These are phyloP conservation scores for Macrophomina phaseolina DNA, from an alignment of 2,329 filamentous ascomycete genomes.

Conservation along the genomic window DNA sequence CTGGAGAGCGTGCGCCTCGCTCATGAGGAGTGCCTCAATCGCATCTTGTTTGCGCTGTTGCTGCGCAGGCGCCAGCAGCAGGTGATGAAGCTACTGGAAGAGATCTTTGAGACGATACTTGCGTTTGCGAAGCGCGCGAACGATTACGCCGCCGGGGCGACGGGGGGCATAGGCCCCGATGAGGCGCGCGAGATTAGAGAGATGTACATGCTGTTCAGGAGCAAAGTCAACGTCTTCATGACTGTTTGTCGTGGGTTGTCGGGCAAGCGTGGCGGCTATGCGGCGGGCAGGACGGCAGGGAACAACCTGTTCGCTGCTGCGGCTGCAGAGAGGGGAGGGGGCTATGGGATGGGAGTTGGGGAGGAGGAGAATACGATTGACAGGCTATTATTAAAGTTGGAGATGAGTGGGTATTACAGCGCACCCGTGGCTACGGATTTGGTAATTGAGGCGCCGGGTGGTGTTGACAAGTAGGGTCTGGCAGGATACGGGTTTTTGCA, in stretches of 20 bases:
- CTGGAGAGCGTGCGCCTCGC: slow-evolving; percentile 70
- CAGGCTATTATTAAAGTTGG: slow-evolving; percentile 70
- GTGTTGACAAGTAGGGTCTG: not conserved
- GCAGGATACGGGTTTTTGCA: not conserved
- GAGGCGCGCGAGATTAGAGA: slow-evolving; percentile 46
- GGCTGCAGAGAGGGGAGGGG: slow-evolving; percentile 30
- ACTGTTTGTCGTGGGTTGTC: slow-evolving; percentile 71
- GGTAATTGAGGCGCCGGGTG: not conserved
- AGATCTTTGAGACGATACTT: slow-evolving; percentile 76
- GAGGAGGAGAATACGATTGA: slow-evolving; percentile 66
- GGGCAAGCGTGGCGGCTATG: slow-evolving; percentile 62
- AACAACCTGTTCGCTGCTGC: slow-evolving; percentile 40
- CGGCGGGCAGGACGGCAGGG: not conserved
- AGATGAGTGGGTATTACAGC: slow-evolving; percentile 71
- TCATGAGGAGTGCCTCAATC: slow-evolving; percentile 75
- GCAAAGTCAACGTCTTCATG: slow-evolving; percentile 76
- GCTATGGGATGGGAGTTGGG: slow-evolving; percentile 38
- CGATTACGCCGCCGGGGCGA: slow-evolving; percentile 32
- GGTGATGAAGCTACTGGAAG: slow-evolving; percentile 74
- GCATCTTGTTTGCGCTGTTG: slow-evolving; percentile 75
- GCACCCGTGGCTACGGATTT: slow-evolving; percentile 16
- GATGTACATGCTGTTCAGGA: slow-evolving; percentile 72
- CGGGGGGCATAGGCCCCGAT: slow-evolving; percentile 39
- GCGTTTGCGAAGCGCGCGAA: slow-evolving; percentile 60
- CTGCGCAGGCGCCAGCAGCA: slow-evolving; percentile 77